Base-by-base conservation (phyloP, 805 yeast genomes). In the Phaffomyces thermotolerans region DNA sequence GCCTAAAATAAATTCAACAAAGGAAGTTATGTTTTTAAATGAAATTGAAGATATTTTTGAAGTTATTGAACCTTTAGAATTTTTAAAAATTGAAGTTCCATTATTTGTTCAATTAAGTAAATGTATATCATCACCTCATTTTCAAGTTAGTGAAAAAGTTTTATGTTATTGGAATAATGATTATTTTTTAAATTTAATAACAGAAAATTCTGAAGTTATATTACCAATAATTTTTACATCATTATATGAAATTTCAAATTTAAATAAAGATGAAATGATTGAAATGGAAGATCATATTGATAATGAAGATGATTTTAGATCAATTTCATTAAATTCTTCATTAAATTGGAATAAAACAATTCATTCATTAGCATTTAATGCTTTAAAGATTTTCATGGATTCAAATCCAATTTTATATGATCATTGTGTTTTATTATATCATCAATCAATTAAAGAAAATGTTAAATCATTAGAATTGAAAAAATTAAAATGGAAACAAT, bases 11-110 rank as follows among this genome's bases (percentile, higher is more conserved):
- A 88, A 88, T 59, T 81, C 95, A 23, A 93, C 97, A 13, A 93
- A 93, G 59, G 99, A 93, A 66, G 86, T 93, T 23, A 83, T 93
- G 95, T 93, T 90, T 58, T 69, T 93, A 58, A 88, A 91, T 64
- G 99, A 93, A 68, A 78, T 93, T 51, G 99, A 93, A 64, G 99
- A 93, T 62, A 90, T 93, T 4, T 87, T 90, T 60, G 99, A 93
- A 67, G 93, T 88, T 25, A 88, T 91, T 72, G 97, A 91, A 65
- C 95, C 97, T 13, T 70, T 76, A 45, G 98, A 93, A 65, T 93
- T 93, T 61, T 77, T 80, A 51, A 87, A 88, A 65, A 86, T 93
- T 51, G 95, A 90, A 65, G 84, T 89, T 3, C 98, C 98, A 4
- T 69, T 93, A 39, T 90, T 90, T 66, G 95, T 91, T 27, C 99